Percentiles rank a stretch among this genome's conserved stretches.
These are phyloP conservation scores for Candida sanyaensis DNA, from an alignment of 1,139 yeast species.

Conservation along the genomic window DNA sequence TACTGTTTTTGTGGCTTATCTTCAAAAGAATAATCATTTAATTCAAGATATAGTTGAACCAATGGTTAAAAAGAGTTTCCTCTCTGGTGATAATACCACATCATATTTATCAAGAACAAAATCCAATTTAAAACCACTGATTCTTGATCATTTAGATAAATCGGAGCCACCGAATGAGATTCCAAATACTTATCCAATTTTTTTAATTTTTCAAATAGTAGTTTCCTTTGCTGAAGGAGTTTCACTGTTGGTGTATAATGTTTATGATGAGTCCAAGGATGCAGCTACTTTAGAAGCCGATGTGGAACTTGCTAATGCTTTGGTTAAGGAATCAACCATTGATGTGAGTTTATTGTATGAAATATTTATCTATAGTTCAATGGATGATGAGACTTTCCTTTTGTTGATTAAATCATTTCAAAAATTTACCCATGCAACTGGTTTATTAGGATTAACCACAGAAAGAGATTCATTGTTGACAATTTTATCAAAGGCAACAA, in stretches of 20 bases:
- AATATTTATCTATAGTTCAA: constrained; percentile 58
- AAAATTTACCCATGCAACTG: constrained; percentile 78
- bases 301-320: constrained; percentile 39
- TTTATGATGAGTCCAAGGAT: constrained; percentile 30
- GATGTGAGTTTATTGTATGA: constrained; percentile 50
- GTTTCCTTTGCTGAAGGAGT: constrained; percentile 68
- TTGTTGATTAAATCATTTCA: constrained; percentile 70
- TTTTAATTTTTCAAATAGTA: constrained; percentile 57
- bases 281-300: constrained; percentile 31
- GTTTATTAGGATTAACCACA: constrained; percentile 58
- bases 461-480: constrained; percentile 63
- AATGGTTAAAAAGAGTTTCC: constrained; percentile 8
- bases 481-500: constrained; percentile 57
- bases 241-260: constrained; percentile 52
- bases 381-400: constrained; percentile 71
- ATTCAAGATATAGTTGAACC: constrained; percentile 38
- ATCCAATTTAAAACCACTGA: constrained; percentile 50
- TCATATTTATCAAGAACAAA: constrained; percentile 24
- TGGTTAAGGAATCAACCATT: constrained; percentile 47
- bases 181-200: constrained; percentile 64
- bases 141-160: constrained; percentile 79
- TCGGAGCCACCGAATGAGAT: constrained; percentile 62
- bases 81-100: neutral
- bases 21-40: constrained; percentile 31
- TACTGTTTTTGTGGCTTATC: constrained; percentile 38